Conservation (phyloP, 371 early-diverging fungal genomes). For the Rhizopus arrhizus region DNA sequence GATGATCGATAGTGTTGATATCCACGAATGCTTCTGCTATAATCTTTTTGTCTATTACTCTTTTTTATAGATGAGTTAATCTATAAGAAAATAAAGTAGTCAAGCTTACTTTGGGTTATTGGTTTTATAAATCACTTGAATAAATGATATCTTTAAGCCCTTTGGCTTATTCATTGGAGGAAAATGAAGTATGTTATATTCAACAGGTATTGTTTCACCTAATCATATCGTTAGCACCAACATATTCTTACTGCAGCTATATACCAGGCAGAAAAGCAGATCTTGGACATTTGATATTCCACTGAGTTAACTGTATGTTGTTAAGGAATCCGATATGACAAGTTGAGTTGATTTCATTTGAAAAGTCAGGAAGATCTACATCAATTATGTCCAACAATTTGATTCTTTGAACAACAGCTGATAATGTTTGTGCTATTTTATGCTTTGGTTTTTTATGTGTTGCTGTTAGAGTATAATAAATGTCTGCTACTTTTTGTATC, state of each 20-base stretch:
- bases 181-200: constrained; percentile 18
- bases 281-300: constrained; percentile 9
- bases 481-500: constrained; percentile 23
- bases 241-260: neutral
- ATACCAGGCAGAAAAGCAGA: constrained; percentile 21
- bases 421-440: constrained; percentile 11
- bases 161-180: constrained; percentile 19
- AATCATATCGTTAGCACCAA: neutral
- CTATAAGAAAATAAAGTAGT: neutral
- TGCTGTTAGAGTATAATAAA: constrained; percentile 19
- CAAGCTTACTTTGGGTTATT: constrained; percentile 19
- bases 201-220: constrained; percentile 17
- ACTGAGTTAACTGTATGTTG: constrained; percentile 13
- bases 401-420: constrained; percentile 3
- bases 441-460: constrained; percentile 22
- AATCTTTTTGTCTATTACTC: constrained; percentile 15
- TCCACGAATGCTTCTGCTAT: constrained; percentile 11
- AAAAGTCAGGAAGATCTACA: constrained; percentile 6
- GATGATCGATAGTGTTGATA: constrained; percentile 5
- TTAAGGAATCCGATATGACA: constrained; percentile 19
- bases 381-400: constrained; percentile 17
- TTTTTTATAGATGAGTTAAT: neutral
- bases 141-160: constrained; percentile 13
- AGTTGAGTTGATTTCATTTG: neutral
- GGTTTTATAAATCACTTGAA: constrained; percentile 16